These are phyloP conservation scores for Aphanocladium album DNA, from an alignment of 2,329 filamentous ascomycete species.

Conservation along the genomic window DNA sequence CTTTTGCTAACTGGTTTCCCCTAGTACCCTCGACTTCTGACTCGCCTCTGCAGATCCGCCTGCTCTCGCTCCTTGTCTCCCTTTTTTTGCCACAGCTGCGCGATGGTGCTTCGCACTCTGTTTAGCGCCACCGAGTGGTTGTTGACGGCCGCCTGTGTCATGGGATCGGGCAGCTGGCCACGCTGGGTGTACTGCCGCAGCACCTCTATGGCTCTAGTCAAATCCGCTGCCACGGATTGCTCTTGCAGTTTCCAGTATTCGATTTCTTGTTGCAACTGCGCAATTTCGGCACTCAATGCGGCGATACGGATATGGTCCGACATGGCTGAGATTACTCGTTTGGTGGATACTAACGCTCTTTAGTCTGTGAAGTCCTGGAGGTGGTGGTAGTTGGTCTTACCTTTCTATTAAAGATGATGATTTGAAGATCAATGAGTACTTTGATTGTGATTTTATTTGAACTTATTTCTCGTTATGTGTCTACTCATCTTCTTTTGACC, in stretches of 20 bases:
- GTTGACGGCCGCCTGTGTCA: background rate
- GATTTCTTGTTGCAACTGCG: background rate
- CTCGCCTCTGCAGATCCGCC: background rate
- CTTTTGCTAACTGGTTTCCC: background rate
- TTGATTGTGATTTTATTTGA: too few relatives aligned
- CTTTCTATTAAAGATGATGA: background rate
- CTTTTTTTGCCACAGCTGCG: background rate
- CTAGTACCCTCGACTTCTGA: background rate
- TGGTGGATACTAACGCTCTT: background rate
- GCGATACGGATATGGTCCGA: background rate
- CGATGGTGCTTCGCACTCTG: background rate
- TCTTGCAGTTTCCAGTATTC: background rate
- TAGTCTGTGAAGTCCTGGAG: background rate
- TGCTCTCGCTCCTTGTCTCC: background rate
- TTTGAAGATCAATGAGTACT: too few relatives aligned
- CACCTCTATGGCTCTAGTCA: background rate
- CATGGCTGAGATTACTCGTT: background rate
- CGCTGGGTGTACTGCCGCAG: background rate
- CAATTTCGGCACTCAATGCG: background rate
- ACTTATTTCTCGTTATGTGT: too few relatives aligned
- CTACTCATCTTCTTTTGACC: too few relatives aligned
- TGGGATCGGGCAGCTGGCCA: background rate
- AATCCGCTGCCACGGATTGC: background rate
- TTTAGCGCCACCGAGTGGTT: slow-evolving; percentile 1
- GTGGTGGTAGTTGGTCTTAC: background rate